Conservation (phyloP, 768 basidiomycete species). For the Dioszegia crocea region DNA sequence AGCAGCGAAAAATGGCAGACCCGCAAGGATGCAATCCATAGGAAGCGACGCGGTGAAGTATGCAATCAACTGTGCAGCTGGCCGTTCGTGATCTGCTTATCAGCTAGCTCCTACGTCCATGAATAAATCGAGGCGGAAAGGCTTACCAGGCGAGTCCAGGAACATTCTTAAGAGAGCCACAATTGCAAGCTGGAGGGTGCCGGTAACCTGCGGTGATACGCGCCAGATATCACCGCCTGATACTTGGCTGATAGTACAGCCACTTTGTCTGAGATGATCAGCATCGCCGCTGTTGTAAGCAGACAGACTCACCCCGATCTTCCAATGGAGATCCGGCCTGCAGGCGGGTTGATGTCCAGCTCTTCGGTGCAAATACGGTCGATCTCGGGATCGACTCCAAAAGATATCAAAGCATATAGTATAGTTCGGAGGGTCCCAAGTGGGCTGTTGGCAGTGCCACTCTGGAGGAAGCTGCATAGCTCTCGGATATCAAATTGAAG, state of each 20-base stretch:
- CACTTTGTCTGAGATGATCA: not conserved
- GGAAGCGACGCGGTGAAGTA: slow-evolving; percentile 75
- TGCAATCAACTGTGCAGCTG: slow-evolving; percentile 67
- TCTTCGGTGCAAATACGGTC: slow-evolving; percentile 64
- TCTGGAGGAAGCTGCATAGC: slow-evolving; percentile 18
- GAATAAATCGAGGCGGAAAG: not conserved
- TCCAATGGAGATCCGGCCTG: slow-evolving; percentile 19
- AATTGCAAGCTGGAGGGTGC: slow-evolving; percentile 65
- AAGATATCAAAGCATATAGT: slow-evolving; percentile 64
- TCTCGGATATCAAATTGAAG: slow-evolving; percentile 14
- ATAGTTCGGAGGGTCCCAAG: slow-evolving; percentile 58
- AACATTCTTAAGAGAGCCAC: slow-evolving; percentile 66
- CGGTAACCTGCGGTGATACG: slow-evolving; percentile 67
- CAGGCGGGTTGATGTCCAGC: slow-evolving; percentile 55
- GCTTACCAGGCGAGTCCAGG: slow-evolving; percentile 66
- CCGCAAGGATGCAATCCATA: slow-evolving; percentile 61
- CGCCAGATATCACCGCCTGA: slow-evolving; percentile 56
- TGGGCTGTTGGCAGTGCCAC: slow-evolving; percentile 41
- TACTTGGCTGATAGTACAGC: not conserved
- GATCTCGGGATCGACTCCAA: slow-evolving; percentile 65
- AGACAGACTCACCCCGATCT: not conserved
- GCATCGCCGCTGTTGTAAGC: not conserved
- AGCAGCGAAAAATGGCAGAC: slow-evolving; percentile 65
- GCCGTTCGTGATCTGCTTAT: slow-evolving; percentile 62
- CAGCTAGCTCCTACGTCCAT: not conserved